Evolutionary conservation across 176 grass and related monocot genomes (phyloP).

Genomic region (Tillandsia leiboldiana): DNA sequence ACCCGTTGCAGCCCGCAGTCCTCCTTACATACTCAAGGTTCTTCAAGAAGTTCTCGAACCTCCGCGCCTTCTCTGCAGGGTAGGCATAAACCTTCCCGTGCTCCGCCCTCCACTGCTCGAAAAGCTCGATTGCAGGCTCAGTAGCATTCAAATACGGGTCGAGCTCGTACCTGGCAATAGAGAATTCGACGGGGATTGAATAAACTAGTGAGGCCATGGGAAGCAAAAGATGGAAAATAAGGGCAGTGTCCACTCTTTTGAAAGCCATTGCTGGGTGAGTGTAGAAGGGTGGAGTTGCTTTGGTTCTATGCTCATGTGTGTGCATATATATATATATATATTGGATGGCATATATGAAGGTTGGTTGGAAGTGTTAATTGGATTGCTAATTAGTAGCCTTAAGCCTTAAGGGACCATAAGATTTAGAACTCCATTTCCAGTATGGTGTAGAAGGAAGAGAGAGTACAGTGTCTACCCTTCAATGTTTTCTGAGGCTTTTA

Average conservation of each 20-base stretch:
- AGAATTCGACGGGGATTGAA: slow-evolving; percentile 23
- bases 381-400: neutral
- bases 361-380: neutral
- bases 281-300: neutral
- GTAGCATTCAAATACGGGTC: slow-evolving; percentile 13
- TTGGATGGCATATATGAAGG: neutral
- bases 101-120: slow-evolving; percentile 29
- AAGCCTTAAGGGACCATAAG: neutral
- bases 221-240: slow-evolving; percentile 20
- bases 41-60: slow-evolving; percentile 31
- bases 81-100: slow-evolving; percentile 29
- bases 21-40: slow-evolving; percentile 24
- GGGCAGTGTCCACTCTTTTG: neutral
- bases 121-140: slow-evolving; percentile 6
- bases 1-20: slow-evolving; percentile 2
- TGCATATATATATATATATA: neutral
- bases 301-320: no score
- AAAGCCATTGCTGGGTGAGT: slow-evolving; percentile 13
- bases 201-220: slow-evolving; percentile 5
- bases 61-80: slow-evolving; percentile 21
- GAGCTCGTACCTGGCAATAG: slow-evolving; percentile 32
- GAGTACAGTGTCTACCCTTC: neutral
- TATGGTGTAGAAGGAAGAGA: neutral
- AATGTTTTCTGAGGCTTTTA: neutral
- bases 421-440: neutral